phyloP scores from a whole-genome alignment of 495 filamentous ascomycete species.

The Aspergillus coremiiformis region DNA sequence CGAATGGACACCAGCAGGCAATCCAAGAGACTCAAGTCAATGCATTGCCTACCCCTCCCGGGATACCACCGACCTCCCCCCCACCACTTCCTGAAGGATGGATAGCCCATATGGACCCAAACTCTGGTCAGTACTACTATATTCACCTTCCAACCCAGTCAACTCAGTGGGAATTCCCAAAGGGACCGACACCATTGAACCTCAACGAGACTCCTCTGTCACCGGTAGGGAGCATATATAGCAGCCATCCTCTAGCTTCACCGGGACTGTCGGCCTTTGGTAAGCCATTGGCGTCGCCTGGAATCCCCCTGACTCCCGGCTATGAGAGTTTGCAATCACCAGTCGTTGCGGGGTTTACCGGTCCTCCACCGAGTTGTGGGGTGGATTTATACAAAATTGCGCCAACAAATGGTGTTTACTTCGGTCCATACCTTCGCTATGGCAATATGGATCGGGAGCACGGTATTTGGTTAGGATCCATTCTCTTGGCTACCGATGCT shows the following conservation, averaged over 20 bases:
- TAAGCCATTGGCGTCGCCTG: constrained; percentile 71
- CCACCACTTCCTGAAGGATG: constrained; percentile 94
- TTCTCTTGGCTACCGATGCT: constrained; percentile 78
- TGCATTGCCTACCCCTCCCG: constrained; percentile 45
- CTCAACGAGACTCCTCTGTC: constrained; percentile 72
- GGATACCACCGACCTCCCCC: constrained; percentile 66
- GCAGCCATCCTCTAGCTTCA: constrained; percentile 63
- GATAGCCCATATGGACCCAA: constrained; percentile 94
- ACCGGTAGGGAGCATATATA: constrained; percentile 70
- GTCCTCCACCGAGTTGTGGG: constrained; percentile 77
- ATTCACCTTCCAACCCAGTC: constrained; percentile 94
- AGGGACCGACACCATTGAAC: constrained; percentile 77
- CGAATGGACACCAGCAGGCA: background rate
- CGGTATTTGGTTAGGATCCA: constrained; percentile 80
- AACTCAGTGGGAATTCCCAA: constrained; percentile 98
- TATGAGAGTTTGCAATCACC: constrained; percentile 69
- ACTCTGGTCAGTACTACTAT: constrained; percentile 96
- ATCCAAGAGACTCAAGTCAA: constrained; percentile 27
- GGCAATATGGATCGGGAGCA: constrained; percentile 95
- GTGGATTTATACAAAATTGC: constrained; percentile 88
- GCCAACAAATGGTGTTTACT: constrained; percentile 96
- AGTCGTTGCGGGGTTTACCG: constrained; percentile 66
- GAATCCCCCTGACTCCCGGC: constrained; percentile 65
- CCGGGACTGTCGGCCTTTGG: constrained; percentile 62
- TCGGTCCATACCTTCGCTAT: constrained; percentile 91